Conservation (phyloP, 495 filamentous ascomycete species). For the Xylaria scruposa region DNA sequence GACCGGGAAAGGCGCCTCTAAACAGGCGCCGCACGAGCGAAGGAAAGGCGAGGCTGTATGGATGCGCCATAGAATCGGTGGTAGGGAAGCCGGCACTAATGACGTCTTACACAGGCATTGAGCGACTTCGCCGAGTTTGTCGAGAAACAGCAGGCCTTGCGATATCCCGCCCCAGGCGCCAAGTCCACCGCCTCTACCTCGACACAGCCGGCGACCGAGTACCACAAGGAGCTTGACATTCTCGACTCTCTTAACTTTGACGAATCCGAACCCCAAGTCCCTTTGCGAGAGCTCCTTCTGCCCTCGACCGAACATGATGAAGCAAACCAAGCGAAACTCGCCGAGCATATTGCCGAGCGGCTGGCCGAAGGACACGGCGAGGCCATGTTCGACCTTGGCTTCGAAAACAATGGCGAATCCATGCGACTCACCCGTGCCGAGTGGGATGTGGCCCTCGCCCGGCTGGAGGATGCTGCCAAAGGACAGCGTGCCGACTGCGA, state of each 20-base stretch:
- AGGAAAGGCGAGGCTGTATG: conserved; percentile 84
- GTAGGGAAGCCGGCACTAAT: conserved; percentile 1
- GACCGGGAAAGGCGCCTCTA: conserved; percentile 59
- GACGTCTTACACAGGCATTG: conserved; percentile 66
- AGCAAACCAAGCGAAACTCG: conserved; percentile 61
- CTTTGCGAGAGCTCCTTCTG: conserved; percentile 79
- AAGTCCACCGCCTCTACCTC: conserved; percentile 45
- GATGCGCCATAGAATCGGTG: conserved; percentile 17
- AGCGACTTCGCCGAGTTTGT: conserved; percentile 98
- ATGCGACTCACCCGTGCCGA: conserved; percentile 82
- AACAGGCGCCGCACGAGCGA: conserved; percentile 74
- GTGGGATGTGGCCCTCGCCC: conserved; percentile 76
- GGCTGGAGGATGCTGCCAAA: conserved; percentile 70
- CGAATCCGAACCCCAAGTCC: conserved; percentile 71
- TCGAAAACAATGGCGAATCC: conserved; percentile 90
- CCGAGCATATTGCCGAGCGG: conserved; percentile 68
- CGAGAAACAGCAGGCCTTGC: conserved; percentile 83
- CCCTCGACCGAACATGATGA: conserved; percentile 59
- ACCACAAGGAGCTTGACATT: conserved; percentile 89
- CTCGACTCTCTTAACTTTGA: conserved; percentile 84
- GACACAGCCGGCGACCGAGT: conserved; percentile 46
- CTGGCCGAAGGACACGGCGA: conserved; percentile 90
- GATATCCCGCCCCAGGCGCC: conserved; percentile 50
- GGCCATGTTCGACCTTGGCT: conserved; percentile 87
- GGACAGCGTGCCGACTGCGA: conserved; percentile 74